Base-by-base conservation (phyloP, 805 yeast genomes). In the Wickerhamomyces rabaulensis region DNA sequence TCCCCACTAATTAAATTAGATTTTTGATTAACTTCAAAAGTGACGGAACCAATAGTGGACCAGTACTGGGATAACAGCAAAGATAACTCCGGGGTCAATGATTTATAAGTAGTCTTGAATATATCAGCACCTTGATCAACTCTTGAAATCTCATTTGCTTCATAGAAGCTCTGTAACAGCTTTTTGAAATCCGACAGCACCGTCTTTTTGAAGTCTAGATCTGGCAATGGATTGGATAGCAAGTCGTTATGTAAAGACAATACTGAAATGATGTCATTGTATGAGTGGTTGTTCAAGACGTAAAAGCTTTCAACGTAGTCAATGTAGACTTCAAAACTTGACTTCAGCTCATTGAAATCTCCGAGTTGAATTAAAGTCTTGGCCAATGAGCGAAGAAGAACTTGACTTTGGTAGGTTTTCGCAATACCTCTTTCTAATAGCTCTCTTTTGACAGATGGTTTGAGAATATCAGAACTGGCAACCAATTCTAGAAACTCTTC, bases 401-500 rank as follows among this genome's bases (percentile, higher is more conserved):
- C 49, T 20, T 59, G 62, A 36, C 70, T 74, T 53, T 76, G 82
- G 47, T 76, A 78, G 0, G 81, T 74, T 41, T 65, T 69, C 15
- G 63, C 56, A 43, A 75, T 62, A 1, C 75, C 70, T 4, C 61
- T 16, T 65, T 60, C 52, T 61, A 61, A 6, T 42, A 48, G 10
- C 52, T 49, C 57, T n/a, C 33, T 52, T 22, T 48, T 48, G 3
- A 42, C 45, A 16, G 46, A 39, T n/a, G 54, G 41, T 21, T 52
- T 49, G 12, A 60, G 43, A 26, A 63, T 51, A 16, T 40, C 27
- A 3, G 43, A 46, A n/a, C 40, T 27, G 2, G 54, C 33, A 57
- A 61, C 40, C 57, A 54, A 38, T 60, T 65, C 47, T 62, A 62
- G 17, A 64, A 67, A 60, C 53, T 63, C 61, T 56, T 70, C 64